Evolutionary conservation across 208 protist species (phyloP), one percentile per base, ranked within the genome.

Genomic region (Tetramitus jugosus): DNA sequence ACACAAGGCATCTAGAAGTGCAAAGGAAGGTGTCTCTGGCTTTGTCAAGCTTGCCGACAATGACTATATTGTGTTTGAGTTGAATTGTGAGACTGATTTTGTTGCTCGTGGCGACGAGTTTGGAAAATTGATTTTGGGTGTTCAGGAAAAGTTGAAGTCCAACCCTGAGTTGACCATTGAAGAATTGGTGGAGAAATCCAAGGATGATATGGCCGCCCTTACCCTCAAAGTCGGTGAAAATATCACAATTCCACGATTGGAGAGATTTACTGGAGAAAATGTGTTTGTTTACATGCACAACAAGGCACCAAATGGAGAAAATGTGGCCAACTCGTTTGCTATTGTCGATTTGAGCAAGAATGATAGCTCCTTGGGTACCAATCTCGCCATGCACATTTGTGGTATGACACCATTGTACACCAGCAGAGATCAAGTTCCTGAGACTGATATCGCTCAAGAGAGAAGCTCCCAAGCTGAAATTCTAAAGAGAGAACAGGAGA

Each of bases 1-100:
- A 81, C 91, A 92, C 79, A 94, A 94, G 77, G 83, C 80, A 23
- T 82, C 86, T 49, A 89, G 91, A 74, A 83, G 87, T 61, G 92
- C 91, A 26, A 84, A 87, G 76, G 85, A 93, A 76, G 91, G 91
- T 72, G 87, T 90, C 77, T 85, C 92, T 42, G 89, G 91, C 26
- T 83, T 85, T 75, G 91, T 88, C 76, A 81, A 89, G n/a, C 84
- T 82, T n/a, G 68, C 61, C 35, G 76, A 74, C 14, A 87, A 86
- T 37, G 87, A 87, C 4, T 88, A 83, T 0, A 88, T 84, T 29
- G 85, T 92, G 53, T 85, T 95, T 17, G 76, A 79, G 40, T 76
- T 95, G 60, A 92, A 89, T 83, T 89, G 84, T 77, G 90, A 95
- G 65, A 95, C 92, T 0, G 92, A 95, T 80, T 95, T 95, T 72